Percentiles rank a stretch among this genome's conserved stretches.
phyloP scores from a whole-genome alignment of 371 early-diverging fungal genomes.

The Mucor indicus region DNA sequence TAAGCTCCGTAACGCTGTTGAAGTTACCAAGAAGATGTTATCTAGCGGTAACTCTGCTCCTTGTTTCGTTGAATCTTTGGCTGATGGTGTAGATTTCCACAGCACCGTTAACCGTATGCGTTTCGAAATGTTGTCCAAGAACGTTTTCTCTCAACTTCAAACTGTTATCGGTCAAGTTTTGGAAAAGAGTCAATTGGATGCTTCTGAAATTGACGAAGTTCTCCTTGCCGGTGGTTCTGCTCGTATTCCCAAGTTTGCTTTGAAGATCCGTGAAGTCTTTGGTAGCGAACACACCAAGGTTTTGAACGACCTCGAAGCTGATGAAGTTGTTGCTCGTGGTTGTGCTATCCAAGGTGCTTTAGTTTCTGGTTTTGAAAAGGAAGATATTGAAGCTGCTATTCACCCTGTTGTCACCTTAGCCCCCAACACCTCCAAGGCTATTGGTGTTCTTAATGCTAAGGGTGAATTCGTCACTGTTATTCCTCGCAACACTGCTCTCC shows the following conservation, averaged over 20 bases:
- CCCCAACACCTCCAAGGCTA: conserved; percentile 67
- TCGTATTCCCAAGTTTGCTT: conserved; percentile 96
- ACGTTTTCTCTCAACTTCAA: conserved; percentile 75
- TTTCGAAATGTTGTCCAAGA: conserved; percentile 87
- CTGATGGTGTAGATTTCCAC: conserved; percentile 93
- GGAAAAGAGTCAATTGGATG: conserved; percentile 62
- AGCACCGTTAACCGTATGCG: conserved; percentile 84
- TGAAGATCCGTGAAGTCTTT: conserved; percentile 83
- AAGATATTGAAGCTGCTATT: conserved; percentile 51
- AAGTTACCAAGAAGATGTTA: conserved; percentile 94
- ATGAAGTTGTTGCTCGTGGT: conserved; percentile 98
- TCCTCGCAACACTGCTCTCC: conserved; percentile 82
- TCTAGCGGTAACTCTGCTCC: conserved; percentile 85
- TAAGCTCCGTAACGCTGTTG: conserved; percentile 83
- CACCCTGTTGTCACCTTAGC: conserved; percentile 65
- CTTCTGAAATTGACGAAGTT: conserved; percentile 80
- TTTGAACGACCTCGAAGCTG: conserved; percentile 76
- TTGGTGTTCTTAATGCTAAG: conserved; percentile 75
- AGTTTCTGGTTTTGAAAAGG: conserved; percentile 57
- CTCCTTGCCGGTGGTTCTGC: conserved; percentile 97
- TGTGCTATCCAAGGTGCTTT: conserved; percentile 95
- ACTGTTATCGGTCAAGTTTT: conserved; percentile 74
- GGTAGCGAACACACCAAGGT: conserved; percentile 77
- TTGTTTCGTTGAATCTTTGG: conserved; percentile 89
- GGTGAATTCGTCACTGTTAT: conserved; percentile 77